Evolutionary conservation across 805 yeast genomes (phyloP).

Genomic region (Kluyveromyces aestuarii): DNA sequence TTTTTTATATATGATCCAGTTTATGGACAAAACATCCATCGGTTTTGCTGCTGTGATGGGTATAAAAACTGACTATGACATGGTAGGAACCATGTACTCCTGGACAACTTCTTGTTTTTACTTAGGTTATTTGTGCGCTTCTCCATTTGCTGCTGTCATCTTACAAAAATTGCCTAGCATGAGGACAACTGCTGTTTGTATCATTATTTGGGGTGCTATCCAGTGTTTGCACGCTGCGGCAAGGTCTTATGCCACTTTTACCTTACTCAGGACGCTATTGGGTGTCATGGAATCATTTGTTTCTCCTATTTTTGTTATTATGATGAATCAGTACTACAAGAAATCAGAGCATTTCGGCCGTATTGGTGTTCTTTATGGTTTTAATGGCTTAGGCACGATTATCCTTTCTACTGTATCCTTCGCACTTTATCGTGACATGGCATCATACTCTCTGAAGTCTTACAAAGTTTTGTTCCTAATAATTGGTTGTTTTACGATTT

Average conservation of each 20-base stretch:
- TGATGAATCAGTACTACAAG: constrained; percentile 53
- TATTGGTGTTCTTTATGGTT: constrained; percentile 36
- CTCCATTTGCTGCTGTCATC: constrained; percentile 32
- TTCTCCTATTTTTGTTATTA: constrained; percentile 47
- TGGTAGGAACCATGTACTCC: constrained; percentile 36
- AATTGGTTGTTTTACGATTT: constrained; percentile 49
- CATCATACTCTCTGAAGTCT: constrained; percentile 34
- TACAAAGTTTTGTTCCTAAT: constrained; percentile 58
- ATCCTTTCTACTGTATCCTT: constrained; percentile 48
- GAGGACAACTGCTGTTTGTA: constrained; percentile 38
- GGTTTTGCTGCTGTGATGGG: constrained; percentile 48
- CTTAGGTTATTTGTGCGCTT: constrained; percentile 51
- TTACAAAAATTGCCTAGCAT: constrained; percentile 45
- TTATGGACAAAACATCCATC: constrained; percentile 50
- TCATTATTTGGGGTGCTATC: constrained; percentile 56
- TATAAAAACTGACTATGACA: constrained; percentile 34
- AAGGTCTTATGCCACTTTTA: constrained; percentile 35
- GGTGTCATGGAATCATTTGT: constrained; percentile 47
- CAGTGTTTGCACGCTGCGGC: constrained; percentile 43
- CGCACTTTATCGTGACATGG: constrained; percentile 35
- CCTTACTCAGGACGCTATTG: constrained; percentile 39
- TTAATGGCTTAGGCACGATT: constrained; percentile 39
- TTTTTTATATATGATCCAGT: constrained; percentile 41
- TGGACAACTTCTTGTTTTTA: constrained; percentile 57
- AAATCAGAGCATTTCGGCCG: constrained; percentile 37